Conservation (phyloP, 768 basidiomycete genomes). For the Leccinum obscurum region DNA sequence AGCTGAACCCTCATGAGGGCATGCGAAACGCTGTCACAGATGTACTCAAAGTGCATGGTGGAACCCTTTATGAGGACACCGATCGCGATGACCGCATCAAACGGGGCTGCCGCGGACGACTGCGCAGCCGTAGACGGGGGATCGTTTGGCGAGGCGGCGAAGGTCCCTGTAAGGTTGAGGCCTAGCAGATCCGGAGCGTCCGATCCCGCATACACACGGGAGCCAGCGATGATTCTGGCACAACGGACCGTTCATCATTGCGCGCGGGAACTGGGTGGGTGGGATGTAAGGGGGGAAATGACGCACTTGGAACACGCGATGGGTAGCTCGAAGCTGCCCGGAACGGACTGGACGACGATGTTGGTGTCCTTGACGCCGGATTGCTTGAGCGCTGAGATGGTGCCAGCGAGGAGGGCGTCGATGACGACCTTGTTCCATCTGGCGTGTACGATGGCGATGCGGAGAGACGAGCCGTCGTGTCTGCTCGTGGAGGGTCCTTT, state of each 20-base stretch:
- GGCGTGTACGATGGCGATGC: slow-evolving; percentile 92
- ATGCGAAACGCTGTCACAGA: slow-evolving; percentile 90
- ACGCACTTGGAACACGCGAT: slow-evolving; percentile 80
- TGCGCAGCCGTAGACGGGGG: slow-evolving; percentile 31
- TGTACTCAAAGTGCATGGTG: slow-evolving; percentile 99
- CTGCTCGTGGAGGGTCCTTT: slow-evolving; percentile 69
- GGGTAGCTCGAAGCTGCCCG: slow-evolving; percentile 95
- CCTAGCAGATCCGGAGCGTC: slow-evolving; percentile 77
- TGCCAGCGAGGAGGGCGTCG: slow-evolving; percentile 79
- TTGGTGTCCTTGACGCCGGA: slow-evolving; percentile 87
- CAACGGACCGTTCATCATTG: slow-evolving; percentile 6
- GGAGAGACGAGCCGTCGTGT: slow-evolving; percentile 78
- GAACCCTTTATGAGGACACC: slow-evolving; percentile 97
- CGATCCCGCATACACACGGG: slow-evolving; percentile 76
- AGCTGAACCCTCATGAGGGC: slow-evolving; percentile 94
- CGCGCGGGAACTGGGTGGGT: background rate
- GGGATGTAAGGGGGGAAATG: background rate
- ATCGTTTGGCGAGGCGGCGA: slow-evolving; percentile 35
- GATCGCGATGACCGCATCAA: slow-evolving; percentile 95
- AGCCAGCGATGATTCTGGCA: slow-evolving; percentile 82
- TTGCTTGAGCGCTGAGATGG: slow-evolving; percentile 75
- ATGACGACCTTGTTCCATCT: slow-evolving; percentile 94
- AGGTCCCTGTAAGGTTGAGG: slow-evolving; percentile 43
- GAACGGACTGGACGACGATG: slow-evolving; percentile 89
- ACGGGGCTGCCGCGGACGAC: slow-evolving; percentile 61